A percentile compares a stretch with the other conserved stretches of the same genome.
Conservation (phyloP, 768 basidiomycete species). For the Lactarius hatsudake region DNA sequence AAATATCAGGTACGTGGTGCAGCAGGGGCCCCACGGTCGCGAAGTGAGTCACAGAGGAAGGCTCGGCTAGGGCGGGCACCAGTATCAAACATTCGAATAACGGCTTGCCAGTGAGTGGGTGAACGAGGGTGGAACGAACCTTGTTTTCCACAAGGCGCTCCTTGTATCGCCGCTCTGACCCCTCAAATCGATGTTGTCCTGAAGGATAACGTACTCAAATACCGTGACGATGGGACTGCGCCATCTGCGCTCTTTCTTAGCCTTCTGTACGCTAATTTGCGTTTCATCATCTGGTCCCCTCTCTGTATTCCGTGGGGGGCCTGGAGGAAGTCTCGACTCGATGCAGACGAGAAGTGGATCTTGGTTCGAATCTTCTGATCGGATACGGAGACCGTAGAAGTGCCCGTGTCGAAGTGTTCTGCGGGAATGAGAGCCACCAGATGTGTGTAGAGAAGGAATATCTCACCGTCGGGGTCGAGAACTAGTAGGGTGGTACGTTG, state of each 20-base stretch:
- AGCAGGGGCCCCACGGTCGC: too few relatives aligned
- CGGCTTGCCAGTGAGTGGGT: too few relatives aligned
- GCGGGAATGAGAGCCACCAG: slow-evolving; percentile 39
- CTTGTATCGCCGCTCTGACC: slow-evolving; percentile 50
- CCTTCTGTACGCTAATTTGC: not conserved
- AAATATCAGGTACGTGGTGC: too few relatives aligned
- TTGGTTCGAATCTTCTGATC: slow-evolving; percentile 63
- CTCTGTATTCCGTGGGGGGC: too few relatives aligned
- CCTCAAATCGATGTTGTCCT: too few relatives aligned
- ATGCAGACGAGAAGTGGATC: slow-evolving; percentile 56
- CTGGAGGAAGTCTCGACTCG: slow-evolving; percentile 38
- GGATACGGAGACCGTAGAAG: too few relatives aligned
- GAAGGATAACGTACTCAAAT: too few relatives aligned
- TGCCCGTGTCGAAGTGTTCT: slow-evolving; percentile 26
- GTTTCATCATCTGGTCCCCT: slow-evolving; percentile 21
- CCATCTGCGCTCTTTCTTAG: slow-evolving; percentile 2
- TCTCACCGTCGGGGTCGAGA: slow-evolving; percentile 2
- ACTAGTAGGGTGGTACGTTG: slow-evolving; percentile 36
- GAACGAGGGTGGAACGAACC: slow-evolving; percentile 41
- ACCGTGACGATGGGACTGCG: slow-evolving; percentile 45
- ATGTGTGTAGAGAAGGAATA: slow-evolving; percentile 43
- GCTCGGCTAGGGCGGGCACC: too few relatives aligned
- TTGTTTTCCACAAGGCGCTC: slow-evolving; percentile 82
- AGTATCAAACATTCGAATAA: too few relatives aligned
- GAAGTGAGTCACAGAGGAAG: not conserved